Base-by-base conservation (phyloP, 805 yeast species). In the Saccharomycopsis capsularis region DNA sequence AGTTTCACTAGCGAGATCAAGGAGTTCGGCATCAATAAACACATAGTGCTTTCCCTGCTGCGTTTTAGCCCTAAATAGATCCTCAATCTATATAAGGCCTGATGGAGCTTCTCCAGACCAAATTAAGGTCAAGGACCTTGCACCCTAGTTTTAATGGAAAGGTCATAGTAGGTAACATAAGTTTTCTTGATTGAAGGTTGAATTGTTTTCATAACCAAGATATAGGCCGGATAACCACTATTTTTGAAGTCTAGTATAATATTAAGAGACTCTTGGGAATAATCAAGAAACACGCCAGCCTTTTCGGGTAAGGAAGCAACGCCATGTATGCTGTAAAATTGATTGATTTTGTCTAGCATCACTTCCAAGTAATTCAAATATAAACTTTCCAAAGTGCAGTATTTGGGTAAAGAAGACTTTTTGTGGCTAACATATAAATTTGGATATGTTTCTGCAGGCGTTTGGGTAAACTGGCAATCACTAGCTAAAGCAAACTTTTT, bases 381-480 rank as follows among this genome's bases (percentile, higher is more conserved):
- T 49, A 81, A 56, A 32, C 61, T 58, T 23, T 65, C 64, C 30
- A 83, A 60, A 0, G 83, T 80, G 40, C 69, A 66, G 21, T 64
- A 64, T 4, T 71, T 61, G 34, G 67, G 63, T 51, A 83, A 63
- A 40, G 71, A 71, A 4, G 67, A 66, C 48, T 67, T 66, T 50
- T 75, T 75, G 59, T 84, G 90, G 2, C 88, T 88, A 24, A 83
- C 85, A 44, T 73, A 81, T 15, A 81, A 61, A 3, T 63, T 57
- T 3, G 64, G 62, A 46, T 70, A 44, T 68, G 38, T 25, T 40
- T 70, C 40, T 66, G 25, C 6, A 19, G 4, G 39, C 19, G 23
- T 19, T 11, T 29, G 29, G 22, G 40, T 9, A 18, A 47, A 42
- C 3, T 43, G 24, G 3, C 40, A 16, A 37, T 47, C 51, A 29